phyloP scores from a whole-genome alignment of 208 protist species.

The Crithidia brevicula region DNA sequence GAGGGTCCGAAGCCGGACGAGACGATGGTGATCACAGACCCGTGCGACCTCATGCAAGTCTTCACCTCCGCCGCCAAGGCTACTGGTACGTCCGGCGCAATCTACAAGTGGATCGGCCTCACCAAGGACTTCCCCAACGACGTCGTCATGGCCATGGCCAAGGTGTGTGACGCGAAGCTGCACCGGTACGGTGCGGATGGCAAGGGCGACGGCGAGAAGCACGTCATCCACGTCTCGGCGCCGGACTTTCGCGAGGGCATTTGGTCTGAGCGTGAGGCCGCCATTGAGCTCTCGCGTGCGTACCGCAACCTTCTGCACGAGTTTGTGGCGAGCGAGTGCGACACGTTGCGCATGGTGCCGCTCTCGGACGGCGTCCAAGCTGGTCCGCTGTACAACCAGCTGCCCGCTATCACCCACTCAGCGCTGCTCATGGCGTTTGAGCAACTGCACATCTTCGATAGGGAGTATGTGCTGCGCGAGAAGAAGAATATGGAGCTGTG shows the following conservation, averaged over 20 bases:
- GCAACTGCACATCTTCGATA: slow-evolving; percentile 80
- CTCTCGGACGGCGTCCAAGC: slow-evolving; percentile 65
- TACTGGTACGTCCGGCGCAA: slow-evolving; percentile 74
- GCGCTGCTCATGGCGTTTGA: slow-evolving; percentile 82
- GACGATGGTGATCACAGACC: slow-evolving; percentile 68
- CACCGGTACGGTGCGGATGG: slow-evolving; percentile 65
- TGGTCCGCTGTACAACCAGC: slow-evolving; percentile 77
- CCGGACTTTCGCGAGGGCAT: slow-evolving; percentile 85
- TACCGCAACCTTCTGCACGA: slow-evolving; percentile 91
- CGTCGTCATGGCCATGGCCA: slow-evolving; percentile 67
- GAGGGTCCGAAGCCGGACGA: slow-evolving; percentile 66
- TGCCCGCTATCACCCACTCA: slow-evolving; percentile 72
- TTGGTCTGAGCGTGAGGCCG: slow-evolving; percentile 83
- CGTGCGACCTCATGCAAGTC: slow-evolving; percentile 68
- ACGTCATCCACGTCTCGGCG: slow-evolving; percentile 81
- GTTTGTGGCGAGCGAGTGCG: slow-evolving; percentile 76
- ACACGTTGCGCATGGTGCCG: slow-evolving; percentile 78
- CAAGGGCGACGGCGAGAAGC: slow-evolving; percentile 39
- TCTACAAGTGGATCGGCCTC: slow-evolving; percentile 87
- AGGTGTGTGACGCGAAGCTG: slow-evolving; percentile 76
- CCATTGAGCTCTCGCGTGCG: slow-evolving; percentile 77
- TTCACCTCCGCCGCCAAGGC: slow-evolving; percentile 60
- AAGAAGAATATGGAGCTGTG: slow-evolving; percentile 85
- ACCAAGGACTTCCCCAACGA: slow-evolving; percentile 69
- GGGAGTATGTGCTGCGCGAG: slow-evolving; percentile 72